These are phyloP conservation scores for Scheffersomyces amazonensis DNA, from an alignment of 805 yeast species.

Conservation along the genomic window DNA sequence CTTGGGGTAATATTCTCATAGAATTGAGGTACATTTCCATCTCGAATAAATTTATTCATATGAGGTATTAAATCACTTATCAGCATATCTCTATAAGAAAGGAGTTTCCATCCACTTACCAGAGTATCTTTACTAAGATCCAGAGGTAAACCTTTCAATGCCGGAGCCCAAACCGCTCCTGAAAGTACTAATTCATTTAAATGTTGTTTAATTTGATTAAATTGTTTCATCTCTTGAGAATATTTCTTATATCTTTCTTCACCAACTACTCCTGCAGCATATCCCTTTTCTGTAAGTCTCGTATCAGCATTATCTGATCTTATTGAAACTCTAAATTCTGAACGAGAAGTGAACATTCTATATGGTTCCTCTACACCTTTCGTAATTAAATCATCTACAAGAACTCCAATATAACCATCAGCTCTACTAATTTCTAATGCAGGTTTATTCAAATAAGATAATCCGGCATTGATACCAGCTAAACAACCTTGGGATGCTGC, in stretches of 20 bases:
- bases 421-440: slow-evolving; percentile 60
- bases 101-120: slow-evolving; percentile 65
- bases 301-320: slow-evolving; percentile 93
- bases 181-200: slow-evolving; percentile 47
- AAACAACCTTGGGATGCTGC: slow-evolving; percentile 96
- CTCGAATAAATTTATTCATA: slow-evolving; percentile 15
- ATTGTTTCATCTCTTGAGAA: slow-evolving; percentile 40
- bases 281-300: slow-evolving; percentile 72
- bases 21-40: slow-evolving; percentile 20
- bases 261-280: slow-evolving; percentile 62
- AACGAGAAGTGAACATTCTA: slow-evolving; percentile 95
- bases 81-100: slow-evolving; percentile 49
- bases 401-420: slow-evolving; percentile 88
- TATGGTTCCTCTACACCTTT: slow-evolving; percentile 97
- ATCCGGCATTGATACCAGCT: slow-evolving; percentile 95
- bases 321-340: slow-evolving; percentile 87
- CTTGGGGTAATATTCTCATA: slow-evolving; percentile 31
- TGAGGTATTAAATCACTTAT: slow-evolving; percentile 21
- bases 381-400: slow-evolving; percentile 90
- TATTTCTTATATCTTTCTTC: slow-evolving; percentile 54
- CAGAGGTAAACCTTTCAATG: slow-evolving; percentile 43
- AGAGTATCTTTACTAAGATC: slow-evolving; percentile 42
- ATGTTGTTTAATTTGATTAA: slow-evolving; percentile 42
- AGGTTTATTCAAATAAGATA: slow-evolving; percentile 41
- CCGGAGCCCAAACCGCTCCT: slow-evolving; percentile 61